phyloP scores from a whole-genome alignment of 1,284 basidiomycete genomes.

The Cryptococcus sp. region DNA sequence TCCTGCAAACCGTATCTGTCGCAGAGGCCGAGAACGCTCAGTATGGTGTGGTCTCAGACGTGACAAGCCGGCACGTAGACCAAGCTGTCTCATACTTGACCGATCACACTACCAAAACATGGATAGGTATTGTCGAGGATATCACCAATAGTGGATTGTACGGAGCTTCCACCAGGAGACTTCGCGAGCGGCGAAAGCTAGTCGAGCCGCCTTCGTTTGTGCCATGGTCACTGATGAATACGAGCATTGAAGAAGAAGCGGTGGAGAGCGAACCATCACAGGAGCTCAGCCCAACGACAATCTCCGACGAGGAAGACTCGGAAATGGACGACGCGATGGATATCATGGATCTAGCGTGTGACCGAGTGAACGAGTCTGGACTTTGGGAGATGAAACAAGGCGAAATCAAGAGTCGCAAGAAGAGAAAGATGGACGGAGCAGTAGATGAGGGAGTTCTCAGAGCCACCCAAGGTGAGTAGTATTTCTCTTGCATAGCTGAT shows the following conservation, averaged over 20 bases:
- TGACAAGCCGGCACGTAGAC: not conserved
- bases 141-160: not conserved
- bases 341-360: not conserved
- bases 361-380: not conserved
- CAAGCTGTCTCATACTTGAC: not conserved
- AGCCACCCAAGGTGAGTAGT: too few relatives aligned
- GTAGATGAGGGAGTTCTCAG: too few relatives aligned
- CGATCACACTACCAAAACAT: not conserved
- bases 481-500: too few relatives aligned
- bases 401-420: not conserved
- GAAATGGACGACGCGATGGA: not conserved
- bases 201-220: not conserved
- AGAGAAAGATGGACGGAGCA: not conserved
- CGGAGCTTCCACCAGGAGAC: not conserved
- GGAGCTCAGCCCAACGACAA: not conserved
- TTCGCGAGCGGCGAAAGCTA: not conserved
- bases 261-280: too few relatives aligned
- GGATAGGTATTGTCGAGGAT: not conserved
- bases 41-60: not conserved
- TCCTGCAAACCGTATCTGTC: constrained; percentile 9
- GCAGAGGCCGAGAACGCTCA: constrained; percentile 5
- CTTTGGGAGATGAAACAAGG: not conserved
- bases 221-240: too few relatives aligned
- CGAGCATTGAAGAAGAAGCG: too few relatives aligned
- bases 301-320: not conserved